Evolutionary conservation across 129 eudicot genomes (phyloP).

Genomic region (Calendula officinalis): DNA sequence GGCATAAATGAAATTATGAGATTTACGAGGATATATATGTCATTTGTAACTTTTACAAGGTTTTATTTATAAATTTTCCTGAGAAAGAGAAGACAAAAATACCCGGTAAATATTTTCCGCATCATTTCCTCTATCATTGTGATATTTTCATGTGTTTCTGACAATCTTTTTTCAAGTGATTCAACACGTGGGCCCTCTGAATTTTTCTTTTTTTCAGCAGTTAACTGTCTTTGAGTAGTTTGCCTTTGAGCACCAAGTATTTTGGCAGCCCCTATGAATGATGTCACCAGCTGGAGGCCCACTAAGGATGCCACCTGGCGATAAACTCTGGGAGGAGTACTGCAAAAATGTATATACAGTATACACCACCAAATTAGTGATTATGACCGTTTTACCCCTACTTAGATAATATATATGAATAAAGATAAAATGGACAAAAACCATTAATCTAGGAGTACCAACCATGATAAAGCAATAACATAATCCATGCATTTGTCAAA

Average conservation of each 20-base stretch:
- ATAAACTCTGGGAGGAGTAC: constrained; percentile 93
- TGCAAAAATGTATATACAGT: constrained; percentile 32
- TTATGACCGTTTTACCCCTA: no score
- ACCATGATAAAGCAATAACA: constrained; percentile 95
- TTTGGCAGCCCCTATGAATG: constrained; percentile 80
- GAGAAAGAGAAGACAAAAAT: not conserved
- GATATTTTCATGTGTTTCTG: constrained; percentile 83
- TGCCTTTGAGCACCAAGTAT: constrained; percentile 86
- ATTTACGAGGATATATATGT: no score
- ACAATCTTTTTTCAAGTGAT: constrained; percentile 74
- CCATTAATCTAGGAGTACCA: constrained; percentile 25
- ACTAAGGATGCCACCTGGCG: constrained; percentile 83
- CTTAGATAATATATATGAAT: no score
- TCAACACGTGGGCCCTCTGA: constrained; percentile 81
- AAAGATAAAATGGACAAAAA: not conserved
- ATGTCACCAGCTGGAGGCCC: constrained; percentile 96
- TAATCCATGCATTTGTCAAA: constrained; percentile 94
- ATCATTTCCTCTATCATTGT: constrained; percentile 84
- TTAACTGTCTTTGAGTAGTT: constrained; percentile 93
- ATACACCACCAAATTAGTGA: constrained; percentile 7
- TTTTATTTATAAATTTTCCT: not conserved
- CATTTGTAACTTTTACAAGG: no score
- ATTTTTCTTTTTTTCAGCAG: constrained; percentile 81
- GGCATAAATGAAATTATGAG: no score
- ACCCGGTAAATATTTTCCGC: constrained; percentile 96